phyloP scores from a whole-genome alignment of 2,329 filamentous ascomycete species.

The Calonectria pteridis region DNA sequence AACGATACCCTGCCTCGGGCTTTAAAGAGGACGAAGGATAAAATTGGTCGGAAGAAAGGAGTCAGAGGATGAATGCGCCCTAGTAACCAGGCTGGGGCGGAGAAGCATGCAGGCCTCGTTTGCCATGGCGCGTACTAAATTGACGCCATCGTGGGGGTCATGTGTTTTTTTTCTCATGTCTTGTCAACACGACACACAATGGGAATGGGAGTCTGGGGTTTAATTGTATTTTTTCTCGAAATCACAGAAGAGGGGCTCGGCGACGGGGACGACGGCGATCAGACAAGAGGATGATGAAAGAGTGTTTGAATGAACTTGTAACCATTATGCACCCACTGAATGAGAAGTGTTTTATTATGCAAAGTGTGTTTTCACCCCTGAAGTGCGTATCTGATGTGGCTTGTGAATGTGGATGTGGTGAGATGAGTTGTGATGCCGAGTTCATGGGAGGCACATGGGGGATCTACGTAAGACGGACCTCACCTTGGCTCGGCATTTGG shows the following conservation, averaged over 20 bases:
- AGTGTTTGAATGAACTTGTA: constrained; percentile 33
- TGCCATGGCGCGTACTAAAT: constrained; percentile 24
- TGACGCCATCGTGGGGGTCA: constrained; percentile 23
- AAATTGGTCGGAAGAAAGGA: constrained; percentile 19
- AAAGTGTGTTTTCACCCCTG: neutral
- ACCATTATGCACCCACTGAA: constrained; percentile 24
- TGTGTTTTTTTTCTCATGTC: constrained; percentile 25
- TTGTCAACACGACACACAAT: constrained; percentile 30
- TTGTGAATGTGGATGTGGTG: neutral
- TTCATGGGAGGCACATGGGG: neutral
- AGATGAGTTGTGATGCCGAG: neutral
- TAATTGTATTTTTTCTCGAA: constrained; percentile 32
- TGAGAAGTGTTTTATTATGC: constrained; percentile 29
- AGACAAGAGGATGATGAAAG: constrained; percentile 22
- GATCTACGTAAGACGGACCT: neutral
- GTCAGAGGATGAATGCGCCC: constrained; percentile 12
- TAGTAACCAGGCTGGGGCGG: constrained; percentile 21
- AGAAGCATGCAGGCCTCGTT: constrained; percentile 22
- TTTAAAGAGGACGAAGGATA: constrained; percentile 32
- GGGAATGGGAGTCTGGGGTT: constrained; percentile 41
- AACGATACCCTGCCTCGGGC: constrained; percentile 45
- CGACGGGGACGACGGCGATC: constrained; percentile 13
- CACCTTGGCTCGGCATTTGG: neutral
- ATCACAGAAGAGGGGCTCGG: constrained; percentile 12
- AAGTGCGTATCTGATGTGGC: neutral